These are phyloP conservation scores for Scedosporium boydii DNA, from an alignment of 2,329 filamentous ascomycete species.

Conservation along the genomic window DNA sequence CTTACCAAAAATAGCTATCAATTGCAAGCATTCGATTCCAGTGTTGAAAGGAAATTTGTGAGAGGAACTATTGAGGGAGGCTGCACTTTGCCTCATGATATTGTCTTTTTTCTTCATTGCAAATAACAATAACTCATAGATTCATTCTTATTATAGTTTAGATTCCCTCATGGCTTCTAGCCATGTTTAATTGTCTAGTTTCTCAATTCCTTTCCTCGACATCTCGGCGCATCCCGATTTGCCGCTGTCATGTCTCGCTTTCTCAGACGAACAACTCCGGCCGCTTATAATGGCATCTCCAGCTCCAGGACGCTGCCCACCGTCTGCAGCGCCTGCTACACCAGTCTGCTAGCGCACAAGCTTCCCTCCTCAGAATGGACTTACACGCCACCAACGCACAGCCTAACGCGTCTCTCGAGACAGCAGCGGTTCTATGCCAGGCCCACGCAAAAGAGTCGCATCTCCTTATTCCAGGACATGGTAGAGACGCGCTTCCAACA, in stretches of 20 bases:
- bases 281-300: not conserved
- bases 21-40: too few relatives aligned
- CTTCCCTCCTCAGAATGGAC: slow-evolving; percentile 32
- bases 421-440: not conserved
- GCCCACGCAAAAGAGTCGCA: slow-evolving; percentile 10
- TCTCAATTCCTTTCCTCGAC: not conserved
- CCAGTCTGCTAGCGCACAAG: slow-evolving; percentile 17
- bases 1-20: not conserved
- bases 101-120: not conserved
- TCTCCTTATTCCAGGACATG: slow-evolving; percentile 9
- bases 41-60: too few relatives aligned
- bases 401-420: not conserved
- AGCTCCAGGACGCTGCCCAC: not conserved
- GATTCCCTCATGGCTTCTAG: not conserved
- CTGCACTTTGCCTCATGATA: not conserved
- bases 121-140: too few relatives aligned
- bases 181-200: not conserved
- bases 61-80: too few relatives aligned
- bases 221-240: not conserved
- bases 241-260: slow-evolving; percentile 2
- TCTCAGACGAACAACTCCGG: not conserved
- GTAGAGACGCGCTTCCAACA: slow-evolving; percentile 8
- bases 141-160: not conserved
- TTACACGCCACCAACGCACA: slow-evolving; percentile 18
- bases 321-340: slow-evolving; percentile 3